These are phyloP conservation scores for Carex littledalei DNA, from an alignment of 176 grass and related monocot genomes.

Conservation along the genomic window DNA sequence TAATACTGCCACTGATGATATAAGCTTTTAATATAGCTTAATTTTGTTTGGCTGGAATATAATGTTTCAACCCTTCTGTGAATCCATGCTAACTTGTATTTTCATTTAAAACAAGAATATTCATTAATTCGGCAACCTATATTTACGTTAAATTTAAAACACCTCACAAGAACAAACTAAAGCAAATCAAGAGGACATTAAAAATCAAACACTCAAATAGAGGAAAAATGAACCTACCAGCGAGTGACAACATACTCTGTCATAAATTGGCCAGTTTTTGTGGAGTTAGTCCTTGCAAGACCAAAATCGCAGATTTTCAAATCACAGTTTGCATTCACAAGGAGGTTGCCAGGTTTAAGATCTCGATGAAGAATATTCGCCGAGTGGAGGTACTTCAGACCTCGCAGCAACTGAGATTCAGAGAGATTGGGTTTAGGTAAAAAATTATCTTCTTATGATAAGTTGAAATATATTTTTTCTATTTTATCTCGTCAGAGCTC, in stretches of 20 bases:
- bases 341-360: conserved; percentile 37
- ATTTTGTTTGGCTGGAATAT: background rate
- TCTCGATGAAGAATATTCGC: conserved; percentile 45
- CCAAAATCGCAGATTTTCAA: conserved; percentile 47
- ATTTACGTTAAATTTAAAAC: background rate
- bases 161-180: background rate
- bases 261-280: conserved; percentile 28
- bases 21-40: background rate
- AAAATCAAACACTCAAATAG: background rate
- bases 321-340: conserved; percentile 45
- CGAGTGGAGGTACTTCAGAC: conserved; percentile 41
- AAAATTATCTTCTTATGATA: background rate
- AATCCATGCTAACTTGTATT: background rate
- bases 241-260: conserved; percentile 46
- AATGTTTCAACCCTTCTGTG: background rate
- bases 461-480: background rate
- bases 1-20: background rate
- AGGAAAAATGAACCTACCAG: conserved; percentile 1
- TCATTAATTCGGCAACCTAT: background rate
- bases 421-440: background rate
- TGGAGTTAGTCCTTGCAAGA: conserved; percentile 31
- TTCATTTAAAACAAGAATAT: background rate
- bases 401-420: conserved; percentile 32
- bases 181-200: background rate
- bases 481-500: background rate